Percentiles rank a stretch among this genome's conserved stretches.
phyloP scores from a whole-genome alignment of 1,139 yeast genomes.

The Candida glucosophila region DNA sequence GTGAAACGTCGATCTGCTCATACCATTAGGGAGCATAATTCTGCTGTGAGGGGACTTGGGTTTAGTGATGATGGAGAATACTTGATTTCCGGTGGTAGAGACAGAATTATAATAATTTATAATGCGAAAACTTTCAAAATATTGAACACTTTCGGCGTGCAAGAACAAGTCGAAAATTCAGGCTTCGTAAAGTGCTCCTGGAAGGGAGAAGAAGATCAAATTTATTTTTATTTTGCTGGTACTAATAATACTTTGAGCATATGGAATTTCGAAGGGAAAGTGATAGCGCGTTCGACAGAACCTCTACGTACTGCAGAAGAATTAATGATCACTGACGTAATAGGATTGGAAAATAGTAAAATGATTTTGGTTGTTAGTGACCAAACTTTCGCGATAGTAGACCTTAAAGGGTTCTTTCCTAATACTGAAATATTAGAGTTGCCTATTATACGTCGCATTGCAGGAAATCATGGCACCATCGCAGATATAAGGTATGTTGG shows the following conservation, averaged over 20 bases:
- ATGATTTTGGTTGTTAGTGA: constrained; percentile 59
- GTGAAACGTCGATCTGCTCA: constrained; percentile 64
- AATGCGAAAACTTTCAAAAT: constrained; percentile 47
- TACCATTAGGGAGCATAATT: constrained; percentile 64
- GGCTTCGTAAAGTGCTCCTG: constrained; percentile 42
- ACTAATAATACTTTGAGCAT: constrained; percentile 58
- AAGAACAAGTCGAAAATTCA: constrained; percentile 73
- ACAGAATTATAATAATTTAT: constrained; percentile 64
- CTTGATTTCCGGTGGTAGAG: constrained; percentile 84
- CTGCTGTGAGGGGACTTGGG: constrained; percentile 82
- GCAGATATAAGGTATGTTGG: constrained; percentile 82
- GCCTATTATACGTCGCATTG: constrained; percentile 46
- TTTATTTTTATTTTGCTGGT: constrained; percentile 69
- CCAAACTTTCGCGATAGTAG: constrained; percentile 63
- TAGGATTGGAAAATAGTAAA: constrained; percentile 18
- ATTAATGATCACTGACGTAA: constrained; percentile 53
- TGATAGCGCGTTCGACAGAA: constrained; percentile 37
- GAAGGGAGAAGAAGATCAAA: constrained; percentile 16
- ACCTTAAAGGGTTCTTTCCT: constrained; percentile 18
- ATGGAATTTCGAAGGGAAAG: constrained; percentile 41
- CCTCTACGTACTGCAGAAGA: constrained; percentile 61
- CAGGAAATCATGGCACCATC: constrained; percentile 94
- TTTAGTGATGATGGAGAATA: constrained; percentile 45
- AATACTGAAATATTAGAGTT: constrained; percentile 22
- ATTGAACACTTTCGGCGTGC: constrained; percentile 59